Conservation (phyloP, 1,284 basidiomycete genomes). For the Gastroboletus turbinatus region DNA sequence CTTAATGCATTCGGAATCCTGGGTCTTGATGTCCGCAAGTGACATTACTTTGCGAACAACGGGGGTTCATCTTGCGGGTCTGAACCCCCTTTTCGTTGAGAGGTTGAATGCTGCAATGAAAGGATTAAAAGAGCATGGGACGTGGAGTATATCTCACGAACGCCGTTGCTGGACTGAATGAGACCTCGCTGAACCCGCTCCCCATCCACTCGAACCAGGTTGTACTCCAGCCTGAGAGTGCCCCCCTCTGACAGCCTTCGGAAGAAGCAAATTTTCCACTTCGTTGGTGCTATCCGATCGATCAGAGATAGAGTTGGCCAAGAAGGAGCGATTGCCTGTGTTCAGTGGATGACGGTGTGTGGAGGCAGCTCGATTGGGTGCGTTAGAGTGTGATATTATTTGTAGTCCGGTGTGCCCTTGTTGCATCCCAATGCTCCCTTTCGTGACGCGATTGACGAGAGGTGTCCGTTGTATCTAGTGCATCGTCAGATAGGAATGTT, state of each 20-base stretch:
- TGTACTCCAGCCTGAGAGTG: conserved; percentile 10
- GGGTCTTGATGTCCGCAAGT: neutral
- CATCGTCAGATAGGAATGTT: conserved; percentile 5
- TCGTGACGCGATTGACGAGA: conserved; percentile 50
- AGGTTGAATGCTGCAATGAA: conserved; percentile 28
- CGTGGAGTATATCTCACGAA: conserved; percentile 18
- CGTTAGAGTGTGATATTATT: conserved; percentile 11
- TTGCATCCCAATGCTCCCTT: conserved; percentile 32
- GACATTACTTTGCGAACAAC: neutral
- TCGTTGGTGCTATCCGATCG: conserved; percentile 67
- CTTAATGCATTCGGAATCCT: conserved; percentile 17
- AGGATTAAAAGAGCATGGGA: neutral
- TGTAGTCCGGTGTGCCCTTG: conserved; percentile 28
- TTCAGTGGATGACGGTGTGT: conserved; percentile 30
- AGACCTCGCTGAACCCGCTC: conserved; percentile 18
- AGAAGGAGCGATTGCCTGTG: conserved; percentile 40
- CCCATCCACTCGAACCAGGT: conserved; percentile 29
- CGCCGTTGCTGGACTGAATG: conserved; percentile 28
- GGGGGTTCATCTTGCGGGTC: conserved; percentile 26
- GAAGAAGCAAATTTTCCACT: conserved; percentile 60
- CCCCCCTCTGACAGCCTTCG: conserved; percentile 24
- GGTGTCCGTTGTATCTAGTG: conserved; percentile 72
- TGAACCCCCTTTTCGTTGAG: conserved; percentile 28
- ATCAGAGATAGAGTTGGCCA: conserved; percentile 51
- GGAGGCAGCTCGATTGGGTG: conserved; percentile 14